Conservation (phyloP, 352 stramenopile genomes). For the Pythium sukuiense region DNA sequence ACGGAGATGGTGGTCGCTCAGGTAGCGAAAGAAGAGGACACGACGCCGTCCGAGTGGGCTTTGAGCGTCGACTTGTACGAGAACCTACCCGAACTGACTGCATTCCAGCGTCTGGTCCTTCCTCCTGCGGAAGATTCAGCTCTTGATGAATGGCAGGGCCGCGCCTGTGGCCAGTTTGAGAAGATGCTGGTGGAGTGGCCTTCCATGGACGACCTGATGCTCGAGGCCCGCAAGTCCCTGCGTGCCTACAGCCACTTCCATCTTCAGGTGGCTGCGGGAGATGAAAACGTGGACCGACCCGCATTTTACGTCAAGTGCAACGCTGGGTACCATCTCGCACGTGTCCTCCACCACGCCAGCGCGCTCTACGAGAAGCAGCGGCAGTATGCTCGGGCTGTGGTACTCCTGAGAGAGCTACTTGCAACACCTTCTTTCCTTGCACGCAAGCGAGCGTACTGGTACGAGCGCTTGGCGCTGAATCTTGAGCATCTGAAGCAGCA, state of each 20-base stretch:
- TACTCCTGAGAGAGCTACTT: slow-evolving; percentile 70
- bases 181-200: slow-evolving; percentile 37
- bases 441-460: slow-evolving; percentile 74
- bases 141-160: slow-evolving; percentile 27
- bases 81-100: slow-evolving; percentile 35
- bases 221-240: slow-evolving; percentile 50
- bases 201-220: slow-evolving; percentile 62
- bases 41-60: slow-evolving; percentile 41
- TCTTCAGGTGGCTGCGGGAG: neutral
- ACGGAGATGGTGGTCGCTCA: slow-evolving; percentile 37
- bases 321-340: slow-evolving; percentile 65
- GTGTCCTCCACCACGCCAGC: slow-evolving; percentile 56
- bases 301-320: slow-evolving; percentile 68
- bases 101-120: slow-evolving; percentile 48
- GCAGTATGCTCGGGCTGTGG: slow-evolving; percentile 65
- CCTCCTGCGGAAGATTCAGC: neutral
- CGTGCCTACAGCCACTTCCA: slow-evolving; percentile 27
- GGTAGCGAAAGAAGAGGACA: slow-evolving; percentile 20
- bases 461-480: slow-evolving; percentile 71
- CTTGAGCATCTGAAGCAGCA: slow-evolving; percentile 69
- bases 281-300: slow-evolving; percentile 10
- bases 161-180: slow-evolving; percentile 58
- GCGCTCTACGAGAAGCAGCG: slow-evolving; percentile 74
- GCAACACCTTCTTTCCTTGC: slow-evolving; percentile 43
- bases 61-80: slow-evolving; percentile 49